These are phyloP conservation scores for Eimeria necatrix DNA, from an alignment of 169 alveolate genomes.

Conservation along the genomic window DNA sequence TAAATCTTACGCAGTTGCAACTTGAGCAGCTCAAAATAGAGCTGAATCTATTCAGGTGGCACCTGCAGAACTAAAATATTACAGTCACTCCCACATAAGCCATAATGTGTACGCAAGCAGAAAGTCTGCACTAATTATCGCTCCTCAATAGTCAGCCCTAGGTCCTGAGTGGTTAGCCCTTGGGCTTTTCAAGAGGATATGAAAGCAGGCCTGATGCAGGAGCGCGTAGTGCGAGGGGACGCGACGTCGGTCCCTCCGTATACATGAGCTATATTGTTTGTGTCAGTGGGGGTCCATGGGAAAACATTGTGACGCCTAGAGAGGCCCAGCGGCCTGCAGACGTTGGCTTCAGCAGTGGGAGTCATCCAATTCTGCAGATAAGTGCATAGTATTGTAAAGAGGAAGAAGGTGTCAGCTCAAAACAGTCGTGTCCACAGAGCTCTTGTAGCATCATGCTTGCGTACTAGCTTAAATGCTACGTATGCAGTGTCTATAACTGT, in stretches of 20 bases:
- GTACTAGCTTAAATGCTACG: too few species aligned
- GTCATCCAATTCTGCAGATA: slow-evolving; percentile 50
- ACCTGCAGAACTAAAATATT: slow-evolving; percentile 10
- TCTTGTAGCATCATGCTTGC: too few species aligned
- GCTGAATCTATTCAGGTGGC: not conserved
- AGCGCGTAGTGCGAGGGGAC: slow-evolving; percentile 40
- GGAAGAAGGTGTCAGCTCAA: too few species aligned
- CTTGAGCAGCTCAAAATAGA: too few species aligned
- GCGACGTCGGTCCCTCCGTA: slow-evolving; percentile 8
- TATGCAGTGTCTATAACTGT: too few species aligned
- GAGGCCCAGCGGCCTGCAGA: slow-evolving; percentile 54
- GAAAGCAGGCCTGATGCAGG: slow-evolving; percentile 67
- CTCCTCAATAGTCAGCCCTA: not conserved
- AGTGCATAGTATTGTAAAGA: too few species aligned
- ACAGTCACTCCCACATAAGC: not conserved
- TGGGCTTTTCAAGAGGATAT: not conserved
- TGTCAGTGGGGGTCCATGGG: slow-evolving; percentile 37
- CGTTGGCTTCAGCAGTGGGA: slow-evolving; percentile 56
- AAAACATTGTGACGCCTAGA: slow-evolving; percentile 37
- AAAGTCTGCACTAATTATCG: not conserved
- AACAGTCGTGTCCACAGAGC: too few species aligned
- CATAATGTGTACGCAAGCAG: not conserved
- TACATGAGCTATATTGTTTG: slow-evolving; percentile 33
- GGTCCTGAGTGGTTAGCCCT: not conserved
- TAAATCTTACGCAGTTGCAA: too few species aligned